phyloP scores from a whole-genome alignment of 305 asterid genomes.

The Caryopteris hybrid region DNA sequence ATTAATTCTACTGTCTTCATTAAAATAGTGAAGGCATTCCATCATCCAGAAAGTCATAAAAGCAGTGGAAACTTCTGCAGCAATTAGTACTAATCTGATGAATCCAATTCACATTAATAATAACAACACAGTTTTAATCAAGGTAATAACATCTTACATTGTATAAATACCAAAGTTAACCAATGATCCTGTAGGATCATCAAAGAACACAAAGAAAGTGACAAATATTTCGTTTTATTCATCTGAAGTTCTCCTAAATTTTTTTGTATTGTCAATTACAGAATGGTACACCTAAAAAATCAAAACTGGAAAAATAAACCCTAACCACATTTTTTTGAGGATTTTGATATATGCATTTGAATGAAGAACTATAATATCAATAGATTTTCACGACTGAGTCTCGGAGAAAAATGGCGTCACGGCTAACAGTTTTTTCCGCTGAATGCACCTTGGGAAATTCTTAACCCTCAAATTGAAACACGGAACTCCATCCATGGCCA shows the following conservation, averaged over 20 bases:
- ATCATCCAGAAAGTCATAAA: too few species aligned
- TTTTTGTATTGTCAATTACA: slow-evolving; percentile 27
- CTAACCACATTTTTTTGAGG: slow-evolving; percentile 4
- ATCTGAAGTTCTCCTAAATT: slow-evolving; percentile 15
- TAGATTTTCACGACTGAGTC: slow-evolving; percentile 20
- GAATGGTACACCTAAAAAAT: neutral
- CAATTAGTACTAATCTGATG: neutral
- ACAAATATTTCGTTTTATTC: slow-evolving; percentile 19
- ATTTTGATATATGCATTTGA: slow-evolving; percentile 15
- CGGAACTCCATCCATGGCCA: slow-evolving; percentile 45
- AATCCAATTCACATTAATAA: neutral
- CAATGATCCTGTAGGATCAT: neutral
- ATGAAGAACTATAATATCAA: neutral
- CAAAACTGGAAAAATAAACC: slow-evolving; percentile 10
- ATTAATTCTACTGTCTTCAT: too few species aligned
- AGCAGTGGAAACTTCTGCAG: too few species aligned
- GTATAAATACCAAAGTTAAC: neutral
- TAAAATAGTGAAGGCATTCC: too few species aligned
- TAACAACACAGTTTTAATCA: neutral
- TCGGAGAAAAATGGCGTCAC: slow-evolving; percentile 47
- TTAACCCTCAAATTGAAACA: slow-evolving; percentile 44
- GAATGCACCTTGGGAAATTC: slow-evolving; percentile 46
- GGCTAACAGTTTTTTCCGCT: slow-evolving; percentile 54
- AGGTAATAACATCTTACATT: neutral
- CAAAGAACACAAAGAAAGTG: neutral